Percentiles rank a stretch among this genome's conserved stretches.
Evolutionary conservation across 2,329 filamentous ascomycete species (phyloP).

Genomic region (Sporothrix protearum): DNA sequence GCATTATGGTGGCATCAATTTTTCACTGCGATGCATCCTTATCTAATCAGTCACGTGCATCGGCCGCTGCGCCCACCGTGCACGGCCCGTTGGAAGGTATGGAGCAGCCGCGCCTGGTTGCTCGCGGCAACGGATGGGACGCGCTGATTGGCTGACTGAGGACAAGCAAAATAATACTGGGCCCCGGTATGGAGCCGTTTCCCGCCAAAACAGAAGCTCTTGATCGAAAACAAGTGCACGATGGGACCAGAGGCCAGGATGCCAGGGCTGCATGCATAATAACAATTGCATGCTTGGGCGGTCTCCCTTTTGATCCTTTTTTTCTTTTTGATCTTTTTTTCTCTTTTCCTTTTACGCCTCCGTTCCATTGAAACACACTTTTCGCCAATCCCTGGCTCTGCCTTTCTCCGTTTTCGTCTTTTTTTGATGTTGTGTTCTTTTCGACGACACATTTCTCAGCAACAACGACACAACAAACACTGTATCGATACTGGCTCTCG

Average conservation of each 20-base stretch:
- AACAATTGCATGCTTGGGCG: conserved; percentile 22
- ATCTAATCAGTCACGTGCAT: conserved; percentile 10
- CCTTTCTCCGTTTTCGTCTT: not conserved
- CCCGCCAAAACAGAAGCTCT: conserved; percentile 22
- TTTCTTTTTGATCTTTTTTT: conserved; percentile 8
- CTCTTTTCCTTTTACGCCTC: not conserved
- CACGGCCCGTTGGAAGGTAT: conserved; percentile 3
- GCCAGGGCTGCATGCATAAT: conserved; percentile 20
- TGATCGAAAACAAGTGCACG: conserved; percentile 17
- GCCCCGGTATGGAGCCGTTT: not conserved
- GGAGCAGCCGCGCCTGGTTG: conserved; percentile 22
- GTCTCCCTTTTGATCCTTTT: conserved; percentile 7
- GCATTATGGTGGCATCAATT: not conserved
- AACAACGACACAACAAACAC: not conserved
- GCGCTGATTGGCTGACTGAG: conserved; percentile 27
- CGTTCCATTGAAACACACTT: not conserved
- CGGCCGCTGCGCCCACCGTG: not conserved
- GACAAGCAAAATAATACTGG: conserved; percentile 25
- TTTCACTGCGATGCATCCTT: not conserved
- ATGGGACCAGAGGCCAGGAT: conserved; percentile 9
- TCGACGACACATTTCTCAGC: not conserved
- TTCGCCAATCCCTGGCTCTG: not conserved
- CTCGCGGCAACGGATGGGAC: conserved; percentile 31
- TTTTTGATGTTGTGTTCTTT: not conserved
- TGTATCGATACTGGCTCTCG: conserved; percentile 4